phyloP scores from a whole-genome alignment of 208 protist species.

The Trypanosoma scelopori region DNA sequence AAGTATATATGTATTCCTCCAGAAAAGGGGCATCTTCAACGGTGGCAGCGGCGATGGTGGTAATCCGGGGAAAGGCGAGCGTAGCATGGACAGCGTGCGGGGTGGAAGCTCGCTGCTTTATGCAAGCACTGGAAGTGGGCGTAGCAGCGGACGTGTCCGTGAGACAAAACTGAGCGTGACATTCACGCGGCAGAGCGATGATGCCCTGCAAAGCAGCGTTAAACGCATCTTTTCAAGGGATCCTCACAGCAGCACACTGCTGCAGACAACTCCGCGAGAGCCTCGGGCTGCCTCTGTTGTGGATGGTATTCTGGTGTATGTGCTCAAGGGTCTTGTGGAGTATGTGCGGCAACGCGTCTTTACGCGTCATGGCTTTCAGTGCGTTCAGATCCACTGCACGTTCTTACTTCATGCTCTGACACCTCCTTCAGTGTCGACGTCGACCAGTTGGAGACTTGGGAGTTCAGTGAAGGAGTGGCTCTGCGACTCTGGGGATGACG shows the following conservation, averaged over 20 bases:
- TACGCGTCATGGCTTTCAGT: constrained; percentile 49
- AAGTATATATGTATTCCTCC: constrained; percentile 36
- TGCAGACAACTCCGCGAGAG: constrained; percentile 46
- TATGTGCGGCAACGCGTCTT: constrained; percentile 42
- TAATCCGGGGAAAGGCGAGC: neutral
- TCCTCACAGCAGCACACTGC: constrained; percentile 31
- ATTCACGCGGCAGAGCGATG: constrained; percentile 58
- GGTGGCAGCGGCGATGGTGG: neutral
- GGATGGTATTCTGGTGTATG: constrained; percentile 51
- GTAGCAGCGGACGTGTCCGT: constrained; percentile 18
- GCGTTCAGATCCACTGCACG: constrained; percentile 63
- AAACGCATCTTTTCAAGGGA: constrained; percentile 62
- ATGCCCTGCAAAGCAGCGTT: constrained; percentile 62
- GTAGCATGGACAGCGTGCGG: constrained; percentile 13
- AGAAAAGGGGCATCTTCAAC: constrained; percentile 12
- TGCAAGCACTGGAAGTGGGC: constrained; percentile 25
- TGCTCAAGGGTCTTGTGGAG: constrained; percentile 71
- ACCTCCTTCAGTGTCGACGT: constrained; percentile 6
- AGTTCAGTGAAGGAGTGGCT: constrained; percentile 37
- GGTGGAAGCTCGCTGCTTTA: constrained; percentile 24
- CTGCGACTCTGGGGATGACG: constrained; percentile 32
- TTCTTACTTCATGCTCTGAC: constrained; percentile 64
- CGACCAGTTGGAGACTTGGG: neutral
- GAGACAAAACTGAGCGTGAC: constrained; percentile 21
- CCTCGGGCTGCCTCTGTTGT: constrained; percentile 38